phyloP scores from a whole-genome alignment of 1,284 basidiomycete species.

The Trichosporon coremiiforme region DNA sequence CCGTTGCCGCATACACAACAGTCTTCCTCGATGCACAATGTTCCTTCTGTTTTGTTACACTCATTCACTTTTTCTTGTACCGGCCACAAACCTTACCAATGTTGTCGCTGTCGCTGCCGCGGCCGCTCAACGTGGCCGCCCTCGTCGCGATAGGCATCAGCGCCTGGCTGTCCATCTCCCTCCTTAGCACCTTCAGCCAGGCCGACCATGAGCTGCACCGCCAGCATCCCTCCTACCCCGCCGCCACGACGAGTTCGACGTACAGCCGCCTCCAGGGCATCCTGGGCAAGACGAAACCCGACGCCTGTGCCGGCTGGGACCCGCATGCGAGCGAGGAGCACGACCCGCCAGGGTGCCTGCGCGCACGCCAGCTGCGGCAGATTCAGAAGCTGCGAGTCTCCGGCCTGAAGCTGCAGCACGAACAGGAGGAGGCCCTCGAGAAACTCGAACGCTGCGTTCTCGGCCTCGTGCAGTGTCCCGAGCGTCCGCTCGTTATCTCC shows the following conservation, averaged over 20 bases:
- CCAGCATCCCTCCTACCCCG: not conserved
- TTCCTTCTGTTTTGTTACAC: not conserved
- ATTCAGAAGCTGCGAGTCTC: constrained; percentile 33
- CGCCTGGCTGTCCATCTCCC: not conserved
- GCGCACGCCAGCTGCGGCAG: constrained; percentile 46
- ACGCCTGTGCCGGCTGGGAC: constrained; percentile 34
- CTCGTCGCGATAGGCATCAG: not conserved
- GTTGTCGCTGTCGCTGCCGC: not conserved
- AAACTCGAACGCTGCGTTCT: constrained; percentile 41
- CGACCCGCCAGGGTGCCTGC: constrained; percentile 41
- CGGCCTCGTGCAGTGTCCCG: constrained; percentile 36
- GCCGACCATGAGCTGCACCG: not conserved
- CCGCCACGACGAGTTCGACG: too few relatives aligned
- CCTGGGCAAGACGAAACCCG: not conserved
- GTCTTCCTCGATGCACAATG: not conserved
- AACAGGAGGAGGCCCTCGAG: constrained; percentile 27
- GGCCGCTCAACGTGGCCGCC: not conserved
- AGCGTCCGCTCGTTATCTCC: constrained; percentile 42
- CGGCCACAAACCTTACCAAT: not conserved
- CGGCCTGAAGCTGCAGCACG: constrained; percentile 15
- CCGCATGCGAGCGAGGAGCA: constrained; percentile 26
- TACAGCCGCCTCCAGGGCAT: not conserved
- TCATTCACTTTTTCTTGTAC: not conserved
- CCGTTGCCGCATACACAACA: not conserved
- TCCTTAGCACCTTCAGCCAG: not conserved